Conservation (phyloP, 2,329 filamentous ascomycete species). For the Fusarium miscanthi region DNA sequence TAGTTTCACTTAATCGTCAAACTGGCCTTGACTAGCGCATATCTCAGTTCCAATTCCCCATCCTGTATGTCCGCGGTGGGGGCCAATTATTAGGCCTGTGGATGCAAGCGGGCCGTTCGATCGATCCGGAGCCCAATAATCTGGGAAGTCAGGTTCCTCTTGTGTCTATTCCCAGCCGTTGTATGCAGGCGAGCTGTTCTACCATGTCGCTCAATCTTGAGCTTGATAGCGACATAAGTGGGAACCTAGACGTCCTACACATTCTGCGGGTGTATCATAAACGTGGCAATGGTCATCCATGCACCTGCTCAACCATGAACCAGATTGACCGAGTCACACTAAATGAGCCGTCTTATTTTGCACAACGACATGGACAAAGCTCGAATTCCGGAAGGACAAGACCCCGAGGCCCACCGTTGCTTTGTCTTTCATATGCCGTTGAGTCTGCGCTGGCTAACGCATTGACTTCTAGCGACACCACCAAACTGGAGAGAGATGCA, state of each 20-base stretch:
- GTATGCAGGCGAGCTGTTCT: background rate
- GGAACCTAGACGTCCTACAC: background rate
- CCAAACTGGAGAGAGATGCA: slow-evolving; percentile 4
- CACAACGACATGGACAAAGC: slow-evolving; percentile 8
- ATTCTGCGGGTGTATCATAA: slow-evolving; percentile 4
- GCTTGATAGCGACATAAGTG: background rate
- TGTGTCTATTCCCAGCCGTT: background rate
- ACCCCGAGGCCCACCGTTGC: slow-evolving; percentile 11
- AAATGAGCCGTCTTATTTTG: slow-evolving; percentile 10
- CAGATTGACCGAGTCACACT: slow-evolving; percentile 12
- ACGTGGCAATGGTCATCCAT: background rate
- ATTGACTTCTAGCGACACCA: slow-evolving; percentile 10
- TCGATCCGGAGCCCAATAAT: slow-evolving; percentile 30
- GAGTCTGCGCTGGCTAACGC: background rate
- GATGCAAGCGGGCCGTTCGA: slow-evolving; percentile 33
- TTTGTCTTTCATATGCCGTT: slow-evolving; percentile 3
- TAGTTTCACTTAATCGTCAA: slow-evolving; percentile 6
- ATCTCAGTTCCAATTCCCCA: slow-evolving; percentile 9
- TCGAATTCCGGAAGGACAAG: slow-evolving; percentile 5
- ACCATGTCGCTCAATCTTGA: background rate
- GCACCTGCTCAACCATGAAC: background rate
- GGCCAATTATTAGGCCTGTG: slow-evolving; percentile 20
- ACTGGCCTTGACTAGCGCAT: slow-evolving; percentile 16
- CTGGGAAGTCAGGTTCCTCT: slow-evolving; percentile 18
- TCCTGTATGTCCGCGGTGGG: slow-evolving; percentile 16